These are phyloP conservation scores for Mucor racemosus DNA, from an alignment of 371 early-diverging fungal genomes.

Conservation along the genomic window DNA sequence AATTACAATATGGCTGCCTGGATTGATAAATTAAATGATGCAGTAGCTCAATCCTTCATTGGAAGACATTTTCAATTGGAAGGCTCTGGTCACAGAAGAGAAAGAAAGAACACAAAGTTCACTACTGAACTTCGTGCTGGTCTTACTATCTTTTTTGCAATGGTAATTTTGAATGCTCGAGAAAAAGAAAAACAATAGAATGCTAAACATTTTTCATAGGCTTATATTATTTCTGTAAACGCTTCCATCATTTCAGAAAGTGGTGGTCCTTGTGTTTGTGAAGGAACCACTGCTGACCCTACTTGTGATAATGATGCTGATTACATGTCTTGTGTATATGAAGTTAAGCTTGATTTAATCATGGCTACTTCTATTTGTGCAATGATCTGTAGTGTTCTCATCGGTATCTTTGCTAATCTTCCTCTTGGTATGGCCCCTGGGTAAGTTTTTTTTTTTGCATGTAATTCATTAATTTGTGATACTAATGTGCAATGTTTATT, in stretches of 20 bases:
- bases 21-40: slow-evolving; percentile 52
- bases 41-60: slow-evolving; percentile 56
- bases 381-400: slow-evolving; percentile 65
- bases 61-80: slow-evolving; percentile 72
- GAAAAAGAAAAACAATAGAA: not conserved
- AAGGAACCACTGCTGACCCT: slow-evolving; percentile 46
- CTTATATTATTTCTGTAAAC: slow-evolving; percentile 62
- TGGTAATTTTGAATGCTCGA: slow-evolving; percentile 23
- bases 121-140: slow-evolving; percentile 75
- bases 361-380: slow-evolving; percentile 74
- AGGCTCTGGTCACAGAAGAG: slow-evolving; percentile 57
- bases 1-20: slow-evolving; percentile 16
- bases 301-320: slow-evolving; percentile 51
- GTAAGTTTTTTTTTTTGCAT: slow-evolving; percentile 9
- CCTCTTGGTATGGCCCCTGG: slow-evolving; percentile 82
- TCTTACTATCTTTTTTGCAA: slow-evolving; percentile 48
- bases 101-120: slow-evolving; percentile 64
- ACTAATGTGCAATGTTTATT: not conserved
- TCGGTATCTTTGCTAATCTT: slow-evolving; percentile 77
- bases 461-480: not conserved
- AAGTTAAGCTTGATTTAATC: slow-evolving; percentile 70
- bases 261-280: slow-evolving; percentile 78
- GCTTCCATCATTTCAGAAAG: slow-evolving; percentile 75
- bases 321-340: slow-evolving; percentile 66
- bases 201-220: slow-evolving; percentile 13